These are phyloP conservation scores for Claviceps citrina DNA, from an alignment of 2,329 filamentous ascomycete species.

Conservation along the genomic window DNA sequence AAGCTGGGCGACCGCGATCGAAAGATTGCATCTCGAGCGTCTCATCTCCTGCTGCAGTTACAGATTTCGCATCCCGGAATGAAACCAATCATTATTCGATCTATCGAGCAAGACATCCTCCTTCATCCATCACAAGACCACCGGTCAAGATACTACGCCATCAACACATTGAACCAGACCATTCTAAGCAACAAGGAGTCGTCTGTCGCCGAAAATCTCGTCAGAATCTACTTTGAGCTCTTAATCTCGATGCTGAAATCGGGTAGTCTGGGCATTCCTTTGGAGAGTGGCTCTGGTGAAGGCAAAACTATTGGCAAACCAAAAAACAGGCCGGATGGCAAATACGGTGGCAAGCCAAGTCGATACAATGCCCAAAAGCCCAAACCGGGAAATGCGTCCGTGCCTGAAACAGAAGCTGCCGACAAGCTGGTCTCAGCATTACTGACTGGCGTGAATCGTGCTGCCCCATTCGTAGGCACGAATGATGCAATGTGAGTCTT, in stretches of 20 bases:
- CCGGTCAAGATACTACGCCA: slow-evolving; percentile 85
- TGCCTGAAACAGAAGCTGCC: slow-evolving; percentile 49
- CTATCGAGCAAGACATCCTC: slow-evolving; percentile 75
- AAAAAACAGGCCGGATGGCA: slow-evolving; percentile 12
- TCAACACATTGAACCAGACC: slow-evolving; percentile 94
- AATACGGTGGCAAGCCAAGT: slow-evolving; percentile 10
- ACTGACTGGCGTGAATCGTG: slow-evolving; percentile 86
- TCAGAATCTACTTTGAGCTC: slow-evolving; percentile 83
- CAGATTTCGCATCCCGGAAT: slow-evolving; percentile 81
- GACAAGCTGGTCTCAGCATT: slow-evolving; percentile 90
- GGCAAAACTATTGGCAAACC: slow-evolving; percentile 9
- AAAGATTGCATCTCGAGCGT: slow-evolving; percentile 87
- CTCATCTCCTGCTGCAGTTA: slow-evolving; percentile 83
- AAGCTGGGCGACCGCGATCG: slow-evolving; percentile 91
- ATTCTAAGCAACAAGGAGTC: slow-evolving; percentile 77
- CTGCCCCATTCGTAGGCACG: slow-evolving; percentile 78
- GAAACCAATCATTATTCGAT: slow-evolving; percentile 75
- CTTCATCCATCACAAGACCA: slow-evolving; percentile 75
- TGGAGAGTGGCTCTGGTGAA: slow-evolving; percentile 30
- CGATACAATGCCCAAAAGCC: background rate
- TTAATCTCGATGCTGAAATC: slow-evolving; percentile 71
- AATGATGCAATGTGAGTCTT: slow-evolving; percentile 53
- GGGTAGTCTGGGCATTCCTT: slow-evolving; percentile 20
- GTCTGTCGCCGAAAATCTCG: slow-evolving; percentile 59
- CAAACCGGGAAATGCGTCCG: slow-evolving; percentile 16